phyloP scores from a whole-genome alignment of 441 rosid species.

The Melastoma candidum region DNA sequence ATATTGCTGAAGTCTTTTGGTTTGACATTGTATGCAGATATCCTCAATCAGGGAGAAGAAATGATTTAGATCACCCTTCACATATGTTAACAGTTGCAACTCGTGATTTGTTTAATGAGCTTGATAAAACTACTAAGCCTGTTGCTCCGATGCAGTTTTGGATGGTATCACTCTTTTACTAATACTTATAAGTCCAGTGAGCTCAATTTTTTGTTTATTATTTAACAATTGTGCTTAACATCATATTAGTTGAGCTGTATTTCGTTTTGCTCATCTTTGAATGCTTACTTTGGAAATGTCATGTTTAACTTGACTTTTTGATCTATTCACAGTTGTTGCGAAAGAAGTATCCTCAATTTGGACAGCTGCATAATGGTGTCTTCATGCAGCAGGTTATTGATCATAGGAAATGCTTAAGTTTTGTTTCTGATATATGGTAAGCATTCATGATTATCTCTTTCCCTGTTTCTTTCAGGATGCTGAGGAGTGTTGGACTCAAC shows the following conservation, averaged over 20 bases:
- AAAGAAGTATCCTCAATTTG: conserved; percentile 88
- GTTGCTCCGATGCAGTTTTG: conserved; percentile 93
- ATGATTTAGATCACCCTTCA: conserved; percentile 76
- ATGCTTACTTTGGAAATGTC: conserved; percentile 1
- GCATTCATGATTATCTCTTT: conserved; percentile 12
- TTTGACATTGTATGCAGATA: conserved; percentile 35
- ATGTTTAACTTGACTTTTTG: conserved; percentile 2
- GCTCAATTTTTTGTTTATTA: conserved; percentile 4
- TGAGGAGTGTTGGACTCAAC: conserved; percentile 96
- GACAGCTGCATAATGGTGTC: conserved; percentile 84
- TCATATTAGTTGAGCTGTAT: no score
- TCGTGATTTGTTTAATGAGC: conserved; percentile 69
- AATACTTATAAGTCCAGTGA: not conserved
- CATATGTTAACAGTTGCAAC: conserved; percentile 89
- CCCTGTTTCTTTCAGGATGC: conserved; percentile 54
- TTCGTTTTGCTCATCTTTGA: conserved; percentile 9
- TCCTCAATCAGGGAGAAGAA: conserved; percentile 50
- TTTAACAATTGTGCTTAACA: no score
- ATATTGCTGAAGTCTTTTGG: not conserved
- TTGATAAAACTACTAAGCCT: conserved; percentile 77
- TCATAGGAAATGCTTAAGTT: not conserved
- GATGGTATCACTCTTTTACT: conserved; percentile 48
- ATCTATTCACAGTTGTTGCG: conserved; percentile 53
- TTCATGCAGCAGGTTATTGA: conserved; percentile 92
- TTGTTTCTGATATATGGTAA: conserved; percentile 10